Conservation (phyloP, 331 rosid genomes). For the Arachis monticola region DNA sequence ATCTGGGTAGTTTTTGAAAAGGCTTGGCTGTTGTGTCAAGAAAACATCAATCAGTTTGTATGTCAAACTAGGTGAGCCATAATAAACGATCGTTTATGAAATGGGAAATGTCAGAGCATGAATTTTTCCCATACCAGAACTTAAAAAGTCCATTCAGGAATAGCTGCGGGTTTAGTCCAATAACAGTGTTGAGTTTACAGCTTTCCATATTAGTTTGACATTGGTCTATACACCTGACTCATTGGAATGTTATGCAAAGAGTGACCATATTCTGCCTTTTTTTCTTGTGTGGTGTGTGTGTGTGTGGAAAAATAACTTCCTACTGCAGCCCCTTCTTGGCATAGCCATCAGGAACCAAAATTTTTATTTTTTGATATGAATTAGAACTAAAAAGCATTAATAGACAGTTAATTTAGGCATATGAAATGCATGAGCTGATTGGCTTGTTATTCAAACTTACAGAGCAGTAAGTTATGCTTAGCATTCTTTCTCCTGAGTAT, state of each 20-base stretch:
- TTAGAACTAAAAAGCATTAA: conserved; percentile 21
- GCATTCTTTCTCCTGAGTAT: conserved; percentile 24
- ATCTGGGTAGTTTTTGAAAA: conserved; percentile 32
- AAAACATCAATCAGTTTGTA: conserved; percentile 5
- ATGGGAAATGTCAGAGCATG: not conserved
- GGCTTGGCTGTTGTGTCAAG: conserved; percentile 23
- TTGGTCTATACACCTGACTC: conserved; percentile 18
- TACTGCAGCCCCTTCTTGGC: too few species aligned
- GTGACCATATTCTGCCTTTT: conserved; percentile 8
- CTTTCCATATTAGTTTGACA: conserved; percentile 11
- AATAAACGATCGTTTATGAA: not conserved
- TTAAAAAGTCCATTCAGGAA: not conserved
- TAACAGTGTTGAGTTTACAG: conserved; percentile 13
- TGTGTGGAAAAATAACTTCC: too few species aligned
- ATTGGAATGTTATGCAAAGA: conserved; percentile 11
- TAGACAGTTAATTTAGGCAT: conserved; percentile 2
- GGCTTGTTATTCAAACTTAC: conserved; percentile 15
- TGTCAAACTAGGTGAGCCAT: conserved; percentile 16
- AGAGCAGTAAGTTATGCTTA: conserved; percentile 12
- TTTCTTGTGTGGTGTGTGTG: too few species aligned
- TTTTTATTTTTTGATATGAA: conserved; percentile 10
- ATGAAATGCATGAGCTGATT: conserved; percentile 9
- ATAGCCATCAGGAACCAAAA: not conserved
- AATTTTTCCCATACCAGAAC: conserved; percentile 20
- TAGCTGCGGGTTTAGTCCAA: conserved; percentile 12